Evolutionary conservation across 352 stramenopile genomes (phyloP).

Genomic region (Pythium volutum): DNA sequence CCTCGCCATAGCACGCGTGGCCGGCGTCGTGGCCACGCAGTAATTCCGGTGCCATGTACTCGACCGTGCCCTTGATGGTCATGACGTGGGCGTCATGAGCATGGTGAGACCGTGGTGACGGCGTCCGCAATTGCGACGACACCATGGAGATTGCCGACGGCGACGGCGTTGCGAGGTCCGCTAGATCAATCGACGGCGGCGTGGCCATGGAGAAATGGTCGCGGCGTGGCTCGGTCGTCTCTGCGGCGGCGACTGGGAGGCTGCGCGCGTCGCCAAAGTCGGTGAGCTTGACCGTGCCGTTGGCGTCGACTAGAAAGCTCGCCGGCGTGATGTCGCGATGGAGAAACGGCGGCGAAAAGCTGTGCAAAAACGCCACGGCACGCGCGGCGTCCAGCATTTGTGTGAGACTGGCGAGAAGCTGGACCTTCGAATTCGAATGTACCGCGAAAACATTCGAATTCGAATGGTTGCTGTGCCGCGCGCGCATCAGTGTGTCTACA

Average conservation of each 20-base stretch:
- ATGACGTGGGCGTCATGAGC: constrained; percentile 19
- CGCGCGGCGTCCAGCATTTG: constrained; percentile 39
- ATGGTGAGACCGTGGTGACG: constrained; percentile 7
- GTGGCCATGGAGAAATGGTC: no score
- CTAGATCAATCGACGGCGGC: not conserved
- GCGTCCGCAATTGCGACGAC: constrained; percentile 20
- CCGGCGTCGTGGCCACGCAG: constrained; percentile 32
- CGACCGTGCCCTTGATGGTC: constrained; percentile 39
- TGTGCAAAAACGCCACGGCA: constrained; percentile 48
- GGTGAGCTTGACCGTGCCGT: constrained; percentile 30
- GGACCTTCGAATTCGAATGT: constrained; percentile 24
- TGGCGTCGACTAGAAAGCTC: constrained; percentile 68
- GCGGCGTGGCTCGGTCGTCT: no score
- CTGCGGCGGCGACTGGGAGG: not conserved
- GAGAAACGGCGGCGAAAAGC: constrained; percentile 44
- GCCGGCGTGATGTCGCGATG: constrained; percentile 75
- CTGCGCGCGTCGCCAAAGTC: constrained; percentile 10
- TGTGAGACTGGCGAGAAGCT: constrained; percentile 33
- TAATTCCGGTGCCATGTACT: constrained; percentile 64
- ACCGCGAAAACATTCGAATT: constrained; percentile 21
- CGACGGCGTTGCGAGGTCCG: constrained; percentile 6
- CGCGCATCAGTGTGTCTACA: constrained; percentile 47
- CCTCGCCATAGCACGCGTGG: constrained; percentile 36
- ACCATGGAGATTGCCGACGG: constrained; percentile 14
- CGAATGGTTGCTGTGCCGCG: not conserved